These are phyloP conservation scores for Picea glauca DNA, from an alignment of 75 land plant species.

Conservation along the genomic window DNA sequence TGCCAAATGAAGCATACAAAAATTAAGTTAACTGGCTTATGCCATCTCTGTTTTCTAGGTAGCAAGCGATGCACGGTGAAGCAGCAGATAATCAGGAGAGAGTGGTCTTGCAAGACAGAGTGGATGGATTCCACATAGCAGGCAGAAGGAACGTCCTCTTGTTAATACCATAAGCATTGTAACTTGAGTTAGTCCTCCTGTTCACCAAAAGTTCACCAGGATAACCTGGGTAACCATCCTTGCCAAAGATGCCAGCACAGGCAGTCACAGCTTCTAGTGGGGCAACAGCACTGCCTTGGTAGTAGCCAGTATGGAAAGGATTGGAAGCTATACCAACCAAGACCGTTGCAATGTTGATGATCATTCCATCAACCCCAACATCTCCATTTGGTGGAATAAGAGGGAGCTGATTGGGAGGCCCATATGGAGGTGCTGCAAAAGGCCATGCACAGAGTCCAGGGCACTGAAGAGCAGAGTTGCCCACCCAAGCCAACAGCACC, in stretches of 20 bases:
- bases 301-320: constrained; percentile 41
- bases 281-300: constrained; percentile 30
- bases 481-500: constrained; percentile 21
- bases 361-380: constrained; percentile 30
- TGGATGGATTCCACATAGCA: constrained; percentile 17
- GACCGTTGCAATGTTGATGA: constrained; percentile 43
- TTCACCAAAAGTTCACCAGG: constrained; percentile 40
- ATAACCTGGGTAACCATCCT: constrained; percentile 44
- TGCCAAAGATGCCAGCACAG: constrained; percentile 11
- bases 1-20: too few relatives aligned
- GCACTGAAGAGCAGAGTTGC: constrained; percentile 28
- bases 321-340: constrained; percentile 40
- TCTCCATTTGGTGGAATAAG: constrained; percentile 17
- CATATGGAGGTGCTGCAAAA: constrained; percentile 15
- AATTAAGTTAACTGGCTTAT: too few relatives aligned
- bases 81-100: too few relatives aligned
- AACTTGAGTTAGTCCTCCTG: constrained; percentile 26
- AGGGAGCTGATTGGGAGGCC: constrained; percentile 15
- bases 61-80: too few relatives aligned
- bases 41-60: too few relatives aligned
- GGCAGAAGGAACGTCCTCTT: constrained; percentile 42
- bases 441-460: constrained; percentile 39
- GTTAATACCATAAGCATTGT: constrained; percentile 38
- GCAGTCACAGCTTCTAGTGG: constrained; percentile 51
- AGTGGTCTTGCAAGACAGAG: neutral